phyloP scores from a whole-genome alignment of 2,329 filamentous ascomycete genomes.

The Acrocalymma vagum region DNA sequence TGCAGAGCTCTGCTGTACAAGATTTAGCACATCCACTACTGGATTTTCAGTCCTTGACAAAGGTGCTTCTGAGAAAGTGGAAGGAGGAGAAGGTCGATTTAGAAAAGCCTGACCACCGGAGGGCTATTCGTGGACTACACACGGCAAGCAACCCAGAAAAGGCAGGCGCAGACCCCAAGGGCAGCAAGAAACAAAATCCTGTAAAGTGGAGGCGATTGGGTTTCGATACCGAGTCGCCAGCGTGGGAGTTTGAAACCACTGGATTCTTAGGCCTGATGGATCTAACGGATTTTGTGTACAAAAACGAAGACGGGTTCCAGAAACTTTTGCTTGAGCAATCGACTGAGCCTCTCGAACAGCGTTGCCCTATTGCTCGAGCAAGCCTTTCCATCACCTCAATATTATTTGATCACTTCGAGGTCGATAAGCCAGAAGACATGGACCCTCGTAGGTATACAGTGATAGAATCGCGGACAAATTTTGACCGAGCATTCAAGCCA shows the following conservation, averaged over 20 bases:
- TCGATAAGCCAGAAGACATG: conserved; percentile 82
- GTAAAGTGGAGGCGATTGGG: conserved; percentile 94
- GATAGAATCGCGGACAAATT: conserved; percentile 77
- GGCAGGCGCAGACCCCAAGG: conserved; percentile 48
- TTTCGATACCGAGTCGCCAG: conserved; percentile 89
- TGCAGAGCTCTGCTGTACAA: conserved; percentile 92
- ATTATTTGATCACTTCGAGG: conserved; percentile 94
- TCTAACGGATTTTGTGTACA: conserved; percentile 89
- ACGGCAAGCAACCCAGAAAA: conserved; percentile 79
- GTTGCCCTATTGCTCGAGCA: conserved; percentile 87
- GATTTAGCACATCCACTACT: conserved; percentile 89
- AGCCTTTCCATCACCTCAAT: conserved; percentile 88
- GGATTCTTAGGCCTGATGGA: conserved; percentile 98
- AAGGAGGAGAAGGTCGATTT: conserved; percentile 83
- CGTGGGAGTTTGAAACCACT: conserved; percentile 81
- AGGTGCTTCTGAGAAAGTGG: conserved; percentile 88
- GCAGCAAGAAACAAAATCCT: conserved; percentile 78
- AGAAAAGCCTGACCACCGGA: conserved; percentile 86
- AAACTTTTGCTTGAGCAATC: conserved; percentile 91
- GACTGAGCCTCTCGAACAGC: conserved; percentile 71
- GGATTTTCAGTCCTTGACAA: conserved; percentile 92
- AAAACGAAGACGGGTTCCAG: conserved; percentile 91
- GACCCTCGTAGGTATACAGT: conserved; percentile 79
- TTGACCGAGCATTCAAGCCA: conserved; percentile 87
- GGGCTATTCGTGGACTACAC: conserved; percentile 86